Evolutionary conservation across 306 rosid species (phyloP), one percentile per base, ranked within the genome.

Genomic region (Prunus salicina): DNA sequence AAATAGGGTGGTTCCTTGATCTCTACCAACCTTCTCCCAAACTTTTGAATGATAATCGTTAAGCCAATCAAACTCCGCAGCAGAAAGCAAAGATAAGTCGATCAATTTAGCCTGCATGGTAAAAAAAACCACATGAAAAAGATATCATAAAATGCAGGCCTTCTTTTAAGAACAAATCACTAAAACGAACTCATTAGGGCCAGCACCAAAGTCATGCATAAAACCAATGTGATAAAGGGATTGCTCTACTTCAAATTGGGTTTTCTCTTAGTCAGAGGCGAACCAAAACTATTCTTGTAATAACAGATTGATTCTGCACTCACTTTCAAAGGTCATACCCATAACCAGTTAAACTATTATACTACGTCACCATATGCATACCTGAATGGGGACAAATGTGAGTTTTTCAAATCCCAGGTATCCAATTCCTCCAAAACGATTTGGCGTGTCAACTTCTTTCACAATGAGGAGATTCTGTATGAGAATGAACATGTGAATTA

Each of bases 351-450:
- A 32, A 25, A 50, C 7, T 0, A 14, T 13, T 38, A 25, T 0
- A 14, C 15, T 11, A 30, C 46, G 63, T 71, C 52, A 80, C 69
- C 60, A 22, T 20, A 15, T 12, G 82, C 80, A 75, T 87, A 89
- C 99, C 97, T 90, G 97, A 76, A 92, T 89, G 62, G 99, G 99
- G 32, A 90, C 93, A 76, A 83, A 90, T 45, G 99, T 90, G 75
- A 95, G 97, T 50, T 90, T 92, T 84, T 92, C 97, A 80, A 95
- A 95, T 76, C 97, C 97, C 24, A 92, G 89, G 82, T 90, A 95
- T 38, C 78, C 79, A 28, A 73, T 68, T 43, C 99, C 99, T 77
- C 99, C 99, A 81, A 88, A 95, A 74, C 87, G 95, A 78, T 91
- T 87, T 47, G 96, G 92, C 49, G 97, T 95, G 76, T 87, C 78